A percentile compares a stretch with the other conserved stretches of the same genome.
phyloP scores from a whole-genome alignment of 768 basidiomycete genomes.

The Fibroporia radiculosa region DNA sequence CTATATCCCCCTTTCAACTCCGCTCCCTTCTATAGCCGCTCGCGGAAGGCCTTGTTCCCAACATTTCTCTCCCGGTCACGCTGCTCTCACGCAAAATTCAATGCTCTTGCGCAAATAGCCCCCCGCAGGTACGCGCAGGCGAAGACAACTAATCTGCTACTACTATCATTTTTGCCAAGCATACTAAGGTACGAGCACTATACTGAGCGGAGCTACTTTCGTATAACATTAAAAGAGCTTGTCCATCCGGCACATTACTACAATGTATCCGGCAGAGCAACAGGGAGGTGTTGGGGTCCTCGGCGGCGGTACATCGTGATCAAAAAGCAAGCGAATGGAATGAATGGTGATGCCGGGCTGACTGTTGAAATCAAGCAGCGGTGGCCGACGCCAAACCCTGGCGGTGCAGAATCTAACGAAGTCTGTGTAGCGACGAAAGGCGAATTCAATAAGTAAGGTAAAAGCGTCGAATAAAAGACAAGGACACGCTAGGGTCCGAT shows the following conservation, averaged over 20 bases:
- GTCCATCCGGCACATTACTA: too few relatives aligned
- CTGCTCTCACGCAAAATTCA: neutral
- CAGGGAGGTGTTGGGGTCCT: constrained; percentile 6
- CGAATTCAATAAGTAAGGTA: constrained; percentile 15
- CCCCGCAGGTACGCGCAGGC: too few relatives aligned
- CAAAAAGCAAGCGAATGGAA: constrained; percentile 5
- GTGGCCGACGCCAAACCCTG: constrained; percentile 7
- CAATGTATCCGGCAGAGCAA: constrained; percentile 4
- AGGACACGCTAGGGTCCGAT: constrained; percentile 5
- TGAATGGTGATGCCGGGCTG: constrained; percentile 13
- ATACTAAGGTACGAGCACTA: constrained; percentile 5
- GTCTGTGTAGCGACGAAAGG: constrained; percentile 7
- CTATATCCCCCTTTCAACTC: constrained; percentile 19
- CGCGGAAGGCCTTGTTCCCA: neutral
- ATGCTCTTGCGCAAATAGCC: too few relatives aligned
- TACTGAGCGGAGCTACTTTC: constrained; percentile 4
- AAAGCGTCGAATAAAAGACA: constrained; percentile 6
- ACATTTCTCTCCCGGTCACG: neutral
- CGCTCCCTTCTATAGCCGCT: constrained; percentile 22
- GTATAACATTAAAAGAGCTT: neutral
- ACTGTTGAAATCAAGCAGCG: constrained; percentile 11
- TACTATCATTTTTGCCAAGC: too few relatives aligned
- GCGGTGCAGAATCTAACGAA: constrained; percentile 15
- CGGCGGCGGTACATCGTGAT: constrained; percentile 14
- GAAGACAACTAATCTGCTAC: too few relatives aligned